Evolutionary conservation across 2,329 filamentous ascomycete species (phyloP).

Genomic region (Moelleriella libera): DNA sequence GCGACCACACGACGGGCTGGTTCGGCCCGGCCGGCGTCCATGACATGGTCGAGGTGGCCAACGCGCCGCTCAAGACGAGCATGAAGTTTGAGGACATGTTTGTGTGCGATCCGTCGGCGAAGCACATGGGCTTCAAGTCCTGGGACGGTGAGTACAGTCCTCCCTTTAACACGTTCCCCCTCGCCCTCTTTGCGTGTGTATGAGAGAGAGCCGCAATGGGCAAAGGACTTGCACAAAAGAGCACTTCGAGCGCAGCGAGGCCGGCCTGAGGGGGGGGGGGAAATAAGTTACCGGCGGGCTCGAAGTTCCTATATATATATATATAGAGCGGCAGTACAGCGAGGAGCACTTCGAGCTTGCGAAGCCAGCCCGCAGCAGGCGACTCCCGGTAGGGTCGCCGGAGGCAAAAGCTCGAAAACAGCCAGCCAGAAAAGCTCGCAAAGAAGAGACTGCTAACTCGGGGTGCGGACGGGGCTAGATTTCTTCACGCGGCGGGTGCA

Average conservation of each 20-base stretch:
- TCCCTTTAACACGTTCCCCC: neutral
- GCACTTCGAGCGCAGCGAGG: too few species aligned
- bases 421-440: too few species aligned
- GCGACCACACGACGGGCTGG: constrained; percentile 32
- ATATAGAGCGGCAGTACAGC: too few species aligned
- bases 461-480: constrained; percentile 14
- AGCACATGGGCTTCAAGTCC: constrained; percentile 46
- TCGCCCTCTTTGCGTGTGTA: too few species aligned
- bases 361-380: too few species aligned
- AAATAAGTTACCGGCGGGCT: too few species aligned
- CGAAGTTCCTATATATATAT: too few species aligned
- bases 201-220: too few species aligned
- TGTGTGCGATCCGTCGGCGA: constrained; percentile 38
- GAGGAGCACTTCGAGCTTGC: too few species aligned
- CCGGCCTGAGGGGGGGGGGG: neutral
- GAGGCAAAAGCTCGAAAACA: too few species aligned
- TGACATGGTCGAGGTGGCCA: constrained; percentile 37
- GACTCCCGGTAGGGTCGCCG: too few species aligned
- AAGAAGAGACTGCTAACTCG: neutral
- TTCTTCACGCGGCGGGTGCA: constrained; percentile 52
- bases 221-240: too few species aligned
- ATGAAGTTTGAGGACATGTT: constrained; percentile 46
- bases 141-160: constrained; percentile 39
- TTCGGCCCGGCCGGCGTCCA: constrained; percentile 33
- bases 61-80: constrained; percentile 24